Evolutionary conservation across 2,329 filamentous ascomycete genomes (phyloP).

Genomic region (Zasmidium cellare): DNA sequence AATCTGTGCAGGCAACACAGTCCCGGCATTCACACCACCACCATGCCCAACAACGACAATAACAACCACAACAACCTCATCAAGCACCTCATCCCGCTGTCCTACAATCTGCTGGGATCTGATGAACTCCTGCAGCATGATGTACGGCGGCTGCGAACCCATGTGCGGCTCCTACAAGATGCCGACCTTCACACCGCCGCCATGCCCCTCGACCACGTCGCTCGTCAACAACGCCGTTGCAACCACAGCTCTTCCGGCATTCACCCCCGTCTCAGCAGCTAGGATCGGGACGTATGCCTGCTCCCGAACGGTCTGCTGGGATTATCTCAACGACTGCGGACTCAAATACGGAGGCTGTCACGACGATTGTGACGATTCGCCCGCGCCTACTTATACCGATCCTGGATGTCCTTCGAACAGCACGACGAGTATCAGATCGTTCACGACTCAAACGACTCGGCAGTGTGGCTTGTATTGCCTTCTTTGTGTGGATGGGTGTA

Average conservation of each 20-base stretch:
- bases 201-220: not conserved
- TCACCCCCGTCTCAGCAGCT: not conserved
- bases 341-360: constrained; percentile 14
- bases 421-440: not conserved
- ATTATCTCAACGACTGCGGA: constrained; percentile 12
- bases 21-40: not conserved
- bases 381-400: not conserved
- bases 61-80: not conserved
- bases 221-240: not conserved
- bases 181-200: constrained; percentile 6
- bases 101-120: not conserved
- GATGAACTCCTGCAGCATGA: constrained; percentile 2
- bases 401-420: constrained; percentile 1
- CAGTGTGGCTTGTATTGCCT: not conserved
- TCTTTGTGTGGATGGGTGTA: not conserved
- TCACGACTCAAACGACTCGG: not conserved
- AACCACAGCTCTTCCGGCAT: not conserved
- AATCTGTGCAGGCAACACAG: not conserved
- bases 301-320: constrained; percentile 5
- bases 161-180: not conserved
- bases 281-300: not conserved
- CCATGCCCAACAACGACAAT: not conserved
- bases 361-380: not conserved
- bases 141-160: constrained; percentile 9
- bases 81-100: not conserved